phyloP scores from a whole-genome alignment of 768 basidiomycete genomes.

The Auricularia sp. region DNA sequence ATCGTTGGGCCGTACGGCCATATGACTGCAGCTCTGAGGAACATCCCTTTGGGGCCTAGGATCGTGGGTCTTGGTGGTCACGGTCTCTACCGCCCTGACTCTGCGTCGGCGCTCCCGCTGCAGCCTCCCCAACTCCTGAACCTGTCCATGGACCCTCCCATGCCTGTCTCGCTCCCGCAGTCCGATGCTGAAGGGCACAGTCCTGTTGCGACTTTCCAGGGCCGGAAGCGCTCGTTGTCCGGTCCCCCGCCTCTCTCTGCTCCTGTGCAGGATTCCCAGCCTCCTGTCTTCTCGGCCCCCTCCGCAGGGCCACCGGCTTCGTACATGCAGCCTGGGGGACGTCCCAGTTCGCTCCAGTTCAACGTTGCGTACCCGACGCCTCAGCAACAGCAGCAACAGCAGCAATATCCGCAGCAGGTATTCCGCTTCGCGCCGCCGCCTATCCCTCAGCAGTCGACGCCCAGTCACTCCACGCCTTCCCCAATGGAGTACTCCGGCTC shows the following conservation, averaged over 20 bases:
- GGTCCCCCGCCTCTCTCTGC: constrained; percentile 11
- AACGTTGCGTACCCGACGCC: not conserved
- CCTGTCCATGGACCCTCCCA: constrained; percentile 12
- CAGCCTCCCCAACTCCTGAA: constrained; percentile 30
- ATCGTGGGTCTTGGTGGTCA: constrained; percentile 1
- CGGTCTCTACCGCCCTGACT: not conserved
- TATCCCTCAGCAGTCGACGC: not conserved
- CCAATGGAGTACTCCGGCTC: not conserved
- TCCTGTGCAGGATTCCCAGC: not conserved
- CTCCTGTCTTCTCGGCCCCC: not conserved
- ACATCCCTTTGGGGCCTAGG: constrained; percentile 24
- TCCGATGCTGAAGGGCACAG: constrained; percentile 4
- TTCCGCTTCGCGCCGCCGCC: not conserved
- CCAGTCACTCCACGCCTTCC: not conserved
- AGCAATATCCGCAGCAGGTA: not conserved
- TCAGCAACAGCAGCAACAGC: constrained; percentile 1
- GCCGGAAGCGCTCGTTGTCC: constrained; percentile 24
- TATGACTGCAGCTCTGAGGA: constrained; percentile 44
- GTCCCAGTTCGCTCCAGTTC: constrained; percentile 1
- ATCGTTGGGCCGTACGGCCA: constrained; percentile 55
- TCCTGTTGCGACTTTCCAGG: constrained; percentile 11
- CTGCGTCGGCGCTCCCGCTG: constrained; percentile 23
- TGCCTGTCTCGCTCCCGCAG: not conserved
- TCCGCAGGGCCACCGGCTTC: not conserved
- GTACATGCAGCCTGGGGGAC: not conserved